Evolutionary conservation across 2,329 filamentous ascomycete species (phyloP), one percentile per base, ranked within the genome.

Genomic region (Penicillium sp.): DNA sequence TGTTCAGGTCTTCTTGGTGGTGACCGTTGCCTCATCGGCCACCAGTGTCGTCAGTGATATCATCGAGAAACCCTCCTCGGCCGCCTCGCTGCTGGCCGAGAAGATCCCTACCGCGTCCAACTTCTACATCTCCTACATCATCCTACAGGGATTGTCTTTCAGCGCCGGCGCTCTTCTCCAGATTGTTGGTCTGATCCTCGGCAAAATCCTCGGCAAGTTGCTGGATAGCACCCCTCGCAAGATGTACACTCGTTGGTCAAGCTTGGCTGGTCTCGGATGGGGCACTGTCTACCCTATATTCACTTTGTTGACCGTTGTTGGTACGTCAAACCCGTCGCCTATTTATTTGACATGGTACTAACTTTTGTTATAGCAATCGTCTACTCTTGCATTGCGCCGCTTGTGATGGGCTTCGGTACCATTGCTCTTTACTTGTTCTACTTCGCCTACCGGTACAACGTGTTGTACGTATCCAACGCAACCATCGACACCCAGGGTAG

Each of bases 71-170:
- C 91, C 92, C 0, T 71, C 77, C 2, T 75, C 76, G 0, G 83
- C 85, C 7, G 85, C 90, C 0, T 75, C 71, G 0, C 75, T 95
- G 38, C 81, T 96, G 4, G 88, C 92, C 0, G 68, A 80, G 16
- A 88, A 89, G 56, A 80, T 99, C 6, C 94, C 94, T 18, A 87
- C 84, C 54, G 87, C 91, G 0, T 92, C 92, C 58, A 97, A 96
- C 76, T 95, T 97, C 70, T 99, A 97, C 74, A 87, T 97, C 20
- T 90, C 89, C 0, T 99, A 97, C 76, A 95, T 99, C 63, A 85
- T 97, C 32, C 84, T 99, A 3, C 94, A 97, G 74, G 95, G 93
- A 34, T 74, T 97, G 56, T 88, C 87, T 1, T 86, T 93, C 59
- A 89, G 91, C 4, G 83, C 90, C 0, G 84, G 87, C 45, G 83